phyloP scores from a whole-genome alignment of 805 yeast genomes.

The Suhomyces tanzawaensis region DNA sequence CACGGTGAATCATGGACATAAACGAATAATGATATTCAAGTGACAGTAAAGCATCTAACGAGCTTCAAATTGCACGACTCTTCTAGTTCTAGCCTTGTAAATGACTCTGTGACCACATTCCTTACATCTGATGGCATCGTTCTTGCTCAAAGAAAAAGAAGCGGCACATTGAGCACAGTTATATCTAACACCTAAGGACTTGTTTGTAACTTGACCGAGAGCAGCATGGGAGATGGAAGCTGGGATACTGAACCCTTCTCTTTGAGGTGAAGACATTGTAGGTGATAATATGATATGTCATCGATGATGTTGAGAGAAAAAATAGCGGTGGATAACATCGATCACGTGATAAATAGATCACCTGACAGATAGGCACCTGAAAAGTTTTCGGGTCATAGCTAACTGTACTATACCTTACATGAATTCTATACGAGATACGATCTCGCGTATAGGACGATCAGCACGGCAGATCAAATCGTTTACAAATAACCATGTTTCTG shows the following conservation, averaged over 20 bases:
- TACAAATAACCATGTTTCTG: background rate
- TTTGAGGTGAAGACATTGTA: constrained; percentile 50
- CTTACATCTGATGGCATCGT: constrained; percentile 96
- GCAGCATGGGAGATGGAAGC: constrained; percentile 70
- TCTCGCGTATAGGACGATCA: constrained; percentile 32
- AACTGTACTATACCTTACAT: constrained; percentile 11
- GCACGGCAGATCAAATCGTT: constrained; percentile 25
- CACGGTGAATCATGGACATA: too few species aligned
- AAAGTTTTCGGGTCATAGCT: background rate
- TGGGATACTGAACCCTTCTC: constrained; percentile 89
- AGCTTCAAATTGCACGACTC: constrained; percentile 71
- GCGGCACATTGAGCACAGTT: constrained; percentile 97
- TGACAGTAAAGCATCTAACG: too few species aligned
- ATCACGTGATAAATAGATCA: background rate
- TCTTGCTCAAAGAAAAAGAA: constrained; percentile 79
- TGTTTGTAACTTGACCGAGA: constrained; percentile 68
- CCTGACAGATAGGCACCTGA: background rate
- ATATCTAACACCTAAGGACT: constrained; percentile 82
- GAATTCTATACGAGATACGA: constrained; percentile 34
- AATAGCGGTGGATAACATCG: background rate
- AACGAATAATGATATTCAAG: too few species aligned
- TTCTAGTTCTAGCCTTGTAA: constrained; percentile 94
- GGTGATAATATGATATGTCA: background rate
- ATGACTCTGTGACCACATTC: constrained; percentile 98
- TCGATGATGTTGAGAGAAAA: background rate